Percentiles rank a stretch among this genome's conserved stretches.
These are phyloP conservation scores for Penicillium rolfsii DNA, from an alignment of 2,329 filamentous ascomycete genomes.

Conservation along the genomic window DNA sequence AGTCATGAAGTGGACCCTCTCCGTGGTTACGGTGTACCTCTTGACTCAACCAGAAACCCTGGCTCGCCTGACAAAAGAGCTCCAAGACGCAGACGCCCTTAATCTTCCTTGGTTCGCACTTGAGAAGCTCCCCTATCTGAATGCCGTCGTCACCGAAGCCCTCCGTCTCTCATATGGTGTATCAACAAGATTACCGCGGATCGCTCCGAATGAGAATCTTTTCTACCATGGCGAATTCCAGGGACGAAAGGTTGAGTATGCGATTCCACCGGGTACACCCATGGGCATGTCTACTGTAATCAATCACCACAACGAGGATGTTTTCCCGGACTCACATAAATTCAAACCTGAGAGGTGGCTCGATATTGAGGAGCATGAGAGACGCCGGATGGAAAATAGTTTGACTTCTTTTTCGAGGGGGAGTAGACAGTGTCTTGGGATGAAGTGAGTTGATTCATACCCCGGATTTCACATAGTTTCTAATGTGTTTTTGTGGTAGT, in stretches of 20 bases:
- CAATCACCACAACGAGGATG: neutral
- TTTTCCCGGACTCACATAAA: neutral
- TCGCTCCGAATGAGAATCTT: neutral
- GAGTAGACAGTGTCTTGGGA: neutral
- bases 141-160: neutral
- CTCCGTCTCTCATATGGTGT: neutral
- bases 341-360: neutral
- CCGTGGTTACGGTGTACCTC: neutral
- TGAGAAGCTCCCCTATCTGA: neutral
- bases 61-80: neutral
- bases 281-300: constrained; percentile 7
- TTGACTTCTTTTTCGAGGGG: constrained; percentile 1
- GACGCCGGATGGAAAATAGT: neutral
- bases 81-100: neutral
- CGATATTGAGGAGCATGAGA: neutral
- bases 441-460: neutral
- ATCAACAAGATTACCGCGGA: neutral
- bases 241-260: constrained; percentile 3
- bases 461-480: neutral
- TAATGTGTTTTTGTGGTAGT: neutral
- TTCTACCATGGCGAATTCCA: neutral
- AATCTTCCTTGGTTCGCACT: neutral
- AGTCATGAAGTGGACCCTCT: neutral
- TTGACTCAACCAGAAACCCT: neutral
- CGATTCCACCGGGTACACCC: constrained; percentile 5